Evolutionary conservation across 106 monocot species (phyloP), one percentile per base, ranked within the genome.

Genomic region (Dioscorea alata): DNA sequence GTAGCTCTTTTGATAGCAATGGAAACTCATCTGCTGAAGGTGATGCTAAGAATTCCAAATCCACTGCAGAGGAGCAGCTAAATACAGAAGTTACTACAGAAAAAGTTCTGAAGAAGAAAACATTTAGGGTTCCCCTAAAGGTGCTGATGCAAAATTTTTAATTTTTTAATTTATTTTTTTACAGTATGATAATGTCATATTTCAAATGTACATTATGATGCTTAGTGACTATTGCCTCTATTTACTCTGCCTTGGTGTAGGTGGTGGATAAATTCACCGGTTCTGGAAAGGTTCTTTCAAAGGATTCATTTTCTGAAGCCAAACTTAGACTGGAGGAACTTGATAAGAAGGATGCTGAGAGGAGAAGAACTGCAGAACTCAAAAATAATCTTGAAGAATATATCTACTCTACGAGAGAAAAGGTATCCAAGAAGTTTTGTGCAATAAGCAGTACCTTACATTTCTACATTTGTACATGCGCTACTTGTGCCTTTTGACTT

Each of bases 311-410:
- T 61, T 74, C 76, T 50, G 88, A 93, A 72, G 99, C 90, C 33
- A 93, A 93, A 80, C 48, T 50, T 75, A 93, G 90, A 71, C 50
- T 99, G 66, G 93, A 93, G 14, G 65, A 35, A 12, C 75, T 99
- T 57, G 81, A 93, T 69, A 85, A 80, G 57, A 99, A 88, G 74
- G 93, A 99, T 78, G 70, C 80, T 57, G 93, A 99, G 68, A 85
- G 83, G 58, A 82, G 85, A 79, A 81, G 56, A 79, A 99, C 99
- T 22, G 99, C 99, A 33, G 99, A 99, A 67, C 85, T 93, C 9
- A 99, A 93, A 69, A 99, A 99, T 75, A 90, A 71, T 64, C 78
- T 99, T n/a, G 99, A 99, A 69, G 93, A 49, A 67, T 99, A 99
- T 67, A 99, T 88, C 66, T 99, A 99, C 70, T 75, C 90, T 42